A percentile compares a stretch with the other conserved stretches of the same genome.
Conservation (phyloP, 2,329 filamentous ascomycete genomes). For the Phialophora tarda region DNA sequence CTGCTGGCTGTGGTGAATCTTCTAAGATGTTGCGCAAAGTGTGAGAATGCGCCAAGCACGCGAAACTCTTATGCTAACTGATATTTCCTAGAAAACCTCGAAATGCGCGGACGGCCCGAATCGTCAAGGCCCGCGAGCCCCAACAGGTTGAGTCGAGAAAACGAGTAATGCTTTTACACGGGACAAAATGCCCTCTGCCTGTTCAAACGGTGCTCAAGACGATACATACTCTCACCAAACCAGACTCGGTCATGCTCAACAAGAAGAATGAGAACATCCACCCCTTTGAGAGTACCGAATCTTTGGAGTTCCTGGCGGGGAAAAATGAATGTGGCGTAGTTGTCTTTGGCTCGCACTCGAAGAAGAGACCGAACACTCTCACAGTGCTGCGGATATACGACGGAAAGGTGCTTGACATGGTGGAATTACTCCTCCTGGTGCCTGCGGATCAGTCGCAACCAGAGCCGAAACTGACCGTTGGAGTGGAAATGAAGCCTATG, state of each 20-base stretch:
- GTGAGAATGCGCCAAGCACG: constrained; percentile 42
- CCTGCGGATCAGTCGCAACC: constrained; percentile 63
- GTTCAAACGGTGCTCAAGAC: constrained; percentile 84
- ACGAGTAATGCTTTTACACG: constrained; percentile 85
- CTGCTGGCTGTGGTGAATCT: not conserved
- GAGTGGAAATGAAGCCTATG: constrained; percentile 85
- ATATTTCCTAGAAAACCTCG: constrained; percentile 61
- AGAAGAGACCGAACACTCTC: constrained; percentile 92
- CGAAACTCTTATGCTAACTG: not conserved
- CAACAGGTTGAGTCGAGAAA: constrained; percentile 90
- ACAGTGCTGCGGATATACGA: constrained; percentile 83
- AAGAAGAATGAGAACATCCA: constrained; percentile 93
- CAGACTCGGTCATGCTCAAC: constrained; percentile 85
- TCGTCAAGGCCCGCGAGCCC: constrained; percentile 88
- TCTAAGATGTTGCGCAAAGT: constrained; percentile 52
- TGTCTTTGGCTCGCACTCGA: constrained; percentile 82
- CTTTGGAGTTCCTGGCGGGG: constrained; percentile 91
- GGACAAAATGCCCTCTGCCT: constrained; percentile 81
- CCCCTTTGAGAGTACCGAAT: constrained; percentile 87
- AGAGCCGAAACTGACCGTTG: constrained; percentile 67
- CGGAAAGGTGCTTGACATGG: constrained; percentile 90
- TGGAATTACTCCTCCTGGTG: constrained; percentile 83
- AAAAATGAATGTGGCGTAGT: constrained; percentile 93
- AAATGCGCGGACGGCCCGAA: constrained; percentile 90
- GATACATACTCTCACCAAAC: constrained; percentile 81